phyloP scores from a whole-genome alignment of 345 rosid species.

The Sapria himalayana region DNA sequence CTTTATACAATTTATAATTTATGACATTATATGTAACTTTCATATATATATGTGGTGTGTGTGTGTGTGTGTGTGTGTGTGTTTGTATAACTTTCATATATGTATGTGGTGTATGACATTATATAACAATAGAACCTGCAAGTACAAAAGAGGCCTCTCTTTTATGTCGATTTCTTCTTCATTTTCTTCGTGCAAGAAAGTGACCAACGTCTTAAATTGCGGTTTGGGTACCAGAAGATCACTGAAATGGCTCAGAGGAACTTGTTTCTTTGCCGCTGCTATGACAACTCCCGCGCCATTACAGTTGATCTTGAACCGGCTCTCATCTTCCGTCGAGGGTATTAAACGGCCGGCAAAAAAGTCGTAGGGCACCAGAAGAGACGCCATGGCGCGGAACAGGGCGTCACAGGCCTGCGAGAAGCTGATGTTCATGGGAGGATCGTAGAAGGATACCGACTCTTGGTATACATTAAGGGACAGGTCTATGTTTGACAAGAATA shows the following conservation, averaged over 20 bases:
- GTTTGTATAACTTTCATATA: no score
- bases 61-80: no score
- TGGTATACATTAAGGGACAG: constrained; percentile 7
- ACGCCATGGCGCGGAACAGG: constrained; percentile 2
- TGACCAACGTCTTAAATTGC: constrained; percentile 3
- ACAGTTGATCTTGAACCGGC: constrained; percentile 9
- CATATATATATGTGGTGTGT: no score
- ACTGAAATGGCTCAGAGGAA: constrained; percentile 6
- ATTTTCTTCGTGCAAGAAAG: constrained; percentile 8
- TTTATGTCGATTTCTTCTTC: constrained; percentile 3
- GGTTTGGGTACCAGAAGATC: constrained; percentile 9
- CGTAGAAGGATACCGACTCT: constrained; percentile 8
- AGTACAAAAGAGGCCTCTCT: constrained; percentile 4
- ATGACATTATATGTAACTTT: no score
- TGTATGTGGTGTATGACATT: no score
- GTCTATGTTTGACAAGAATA: constrained; percentile 10
- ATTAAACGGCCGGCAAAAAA: constrained; percentile 10
- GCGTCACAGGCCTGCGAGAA: constrained; percentile 4
- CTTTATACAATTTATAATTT: no score
- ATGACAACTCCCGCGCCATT: constrained; percentile 9
- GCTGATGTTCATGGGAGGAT: constrained; percentile 6
- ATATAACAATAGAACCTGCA: no score
- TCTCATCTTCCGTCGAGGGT: background rate
- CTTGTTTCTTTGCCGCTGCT: constrained; percentile 7
- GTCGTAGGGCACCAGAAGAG: constrained; percentile 10